phyloP scores from a whole-genome alignment of 2,329 filamentous ascomycete genomes.

The Dissoconium aciculare region DNA sequence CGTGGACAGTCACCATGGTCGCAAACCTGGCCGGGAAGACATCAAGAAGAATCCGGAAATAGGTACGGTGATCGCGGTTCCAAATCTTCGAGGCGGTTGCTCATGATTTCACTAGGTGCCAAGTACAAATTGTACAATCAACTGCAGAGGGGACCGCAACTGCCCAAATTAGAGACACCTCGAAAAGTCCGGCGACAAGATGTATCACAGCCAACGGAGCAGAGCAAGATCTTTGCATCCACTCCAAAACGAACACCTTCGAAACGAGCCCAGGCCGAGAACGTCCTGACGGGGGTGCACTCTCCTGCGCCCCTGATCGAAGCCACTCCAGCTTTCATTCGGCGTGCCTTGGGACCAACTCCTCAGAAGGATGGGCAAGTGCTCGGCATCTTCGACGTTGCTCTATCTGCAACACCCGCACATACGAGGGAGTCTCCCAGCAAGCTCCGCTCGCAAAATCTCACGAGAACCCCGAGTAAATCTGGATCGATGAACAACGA shows the following conservation, averaged over 20 bases:
- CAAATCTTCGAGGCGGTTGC: too few species aligned
- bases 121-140: constrained; percentile 68
- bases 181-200: constrained; percentile 11
- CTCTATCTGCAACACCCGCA: constrained; percentile 39
- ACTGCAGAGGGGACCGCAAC: constrained; percentile 40
- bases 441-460: constrained; percentile 1
- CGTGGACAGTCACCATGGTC: constrained; percentile 45
- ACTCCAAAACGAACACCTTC: constrained; percentile 12
- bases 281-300: too few species aligned
- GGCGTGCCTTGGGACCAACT: constrained; percentile 49
- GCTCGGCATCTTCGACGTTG: constrained; percentile 60
- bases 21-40: constrained; percentile 57
- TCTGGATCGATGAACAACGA: constrained; percentile 6
- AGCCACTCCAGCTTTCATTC: constrained; percentile 19
- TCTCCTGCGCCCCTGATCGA: constrained; percentile 24
- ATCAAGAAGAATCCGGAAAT: constrained; percentile 61
- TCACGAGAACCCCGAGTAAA: constrained; percentile 27
- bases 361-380: constrained; percentile 66
- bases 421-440: constrained; percentile 10
- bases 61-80: too few species aligned
- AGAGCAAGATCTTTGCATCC: constrained; percentile 6
- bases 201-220: too few species aligned
- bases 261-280: too few species aligned
- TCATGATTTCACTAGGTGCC: too few species aligned
- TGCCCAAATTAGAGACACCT: constrained; percentile 23